Evolutionary conservation across 257 asterid species (phyloP).

Genomic region (Cynanchum wilfordii): DNA sequence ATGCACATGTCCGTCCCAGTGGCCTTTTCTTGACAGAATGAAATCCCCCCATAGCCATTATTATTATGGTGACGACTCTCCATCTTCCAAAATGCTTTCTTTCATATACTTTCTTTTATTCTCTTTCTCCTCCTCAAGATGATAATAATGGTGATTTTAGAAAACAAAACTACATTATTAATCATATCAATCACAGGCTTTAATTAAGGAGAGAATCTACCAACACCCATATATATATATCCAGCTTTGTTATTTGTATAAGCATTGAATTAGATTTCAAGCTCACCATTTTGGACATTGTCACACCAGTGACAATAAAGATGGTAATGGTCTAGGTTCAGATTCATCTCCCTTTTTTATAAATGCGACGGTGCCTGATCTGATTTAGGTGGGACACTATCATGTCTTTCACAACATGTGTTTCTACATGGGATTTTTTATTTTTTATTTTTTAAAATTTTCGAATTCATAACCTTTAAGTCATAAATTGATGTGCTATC

Average conservation of each 20-base stretch:
- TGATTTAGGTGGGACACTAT: background rate
- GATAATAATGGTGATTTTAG: background rate
- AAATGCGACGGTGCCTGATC: background rate
- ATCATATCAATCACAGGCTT: background rate
- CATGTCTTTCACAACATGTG: background rate
- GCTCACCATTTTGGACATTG: background rate
- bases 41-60: background rate
- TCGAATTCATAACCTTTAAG: too few species aligned
- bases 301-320: background rate
- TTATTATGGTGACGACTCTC: background rate
- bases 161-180: background rate
- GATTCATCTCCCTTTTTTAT: too few species aligned
- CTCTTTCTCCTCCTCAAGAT: background rate
- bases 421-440: background rate
- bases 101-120: background rate
- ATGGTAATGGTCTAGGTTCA: background rate
- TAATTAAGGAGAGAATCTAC: background rate
- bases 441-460: too few species aligned
- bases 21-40: slow-evolving; percentile 7
- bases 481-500: too few species aligned
- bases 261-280: background rate
- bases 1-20: slow-evolving; percentile 27
- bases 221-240: background rate
- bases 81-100: background rate
- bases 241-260: background rate